Evolutionary conservation across 495 filamentous ascomycete species (phyloP).

Genomic region (Podospora tetraspora): DNA sequence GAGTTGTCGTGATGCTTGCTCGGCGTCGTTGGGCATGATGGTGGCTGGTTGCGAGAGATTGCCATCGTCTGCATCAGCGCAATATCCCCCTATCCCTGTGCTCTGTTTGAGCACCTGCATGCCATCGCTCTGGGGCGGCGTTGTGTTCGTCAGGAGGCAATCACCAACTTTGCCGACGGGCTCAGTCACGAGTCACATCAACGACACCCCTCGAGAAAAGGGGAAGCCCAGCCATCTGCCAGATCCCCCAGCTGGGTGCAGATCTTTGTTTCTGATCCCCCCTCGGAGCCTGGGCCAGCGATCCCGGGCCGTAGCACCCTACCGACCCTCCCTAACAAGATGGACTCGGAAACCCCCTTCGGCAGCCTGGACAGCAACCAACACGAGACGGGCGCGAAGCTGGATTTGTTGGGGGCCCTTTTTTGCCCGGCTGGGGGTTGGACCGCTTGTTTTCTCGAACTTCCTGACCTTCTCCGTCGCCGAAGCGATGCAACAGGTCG

Average conservation of each 20-base stretch:
- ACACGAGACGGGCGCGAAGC: background rate
- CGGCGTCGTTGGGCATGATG: background rate
- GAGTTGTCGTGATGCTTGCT: background rate
- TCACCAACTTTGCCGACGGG: slow-evolving; percentile 11
- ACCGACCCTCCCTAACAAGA: background rate
- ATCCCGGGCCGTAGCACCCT: background rate
- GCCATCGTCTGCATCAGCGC: slow-evolving; percentile 2
- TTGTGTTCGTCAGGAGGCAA: background rate
- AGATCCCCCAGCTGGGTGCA: slow-evolving; percentile 1
- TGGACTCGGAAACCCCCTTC: background rate
- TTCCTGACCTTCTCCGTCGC: slow-evolving; percentile 19
- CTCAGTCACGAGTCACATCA: slow-evolving; percentile 9
- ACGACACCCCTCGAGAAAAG: background rate
- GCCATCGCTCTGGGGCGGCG: slow-evolving; percentile 2
- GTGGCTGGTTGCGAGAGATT: slow-evolving; percentile 3
- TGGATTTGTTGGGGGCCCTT: background rate
- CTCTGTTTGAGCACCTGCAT: slow-evolving; percentile 7
- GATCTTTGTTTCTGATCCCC: slow-evolving; percentile 13
- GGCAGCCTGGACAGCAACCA: background rate
- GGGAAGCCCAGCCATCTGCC: background rate
- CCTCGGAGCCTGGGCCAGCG: background rate
- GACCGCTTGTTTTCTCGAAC: slow-evolving; percentile 19
- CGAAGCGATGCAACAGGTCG: slow-evolving; percentile 30
- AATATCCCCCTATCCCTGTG: slow-evolving; percentile 10
- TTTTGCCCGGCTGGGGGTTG: slow-evolving; percentile 12